Conservation (phyloP, 169 alveolate species). For the Fabrea salina region DNA sequence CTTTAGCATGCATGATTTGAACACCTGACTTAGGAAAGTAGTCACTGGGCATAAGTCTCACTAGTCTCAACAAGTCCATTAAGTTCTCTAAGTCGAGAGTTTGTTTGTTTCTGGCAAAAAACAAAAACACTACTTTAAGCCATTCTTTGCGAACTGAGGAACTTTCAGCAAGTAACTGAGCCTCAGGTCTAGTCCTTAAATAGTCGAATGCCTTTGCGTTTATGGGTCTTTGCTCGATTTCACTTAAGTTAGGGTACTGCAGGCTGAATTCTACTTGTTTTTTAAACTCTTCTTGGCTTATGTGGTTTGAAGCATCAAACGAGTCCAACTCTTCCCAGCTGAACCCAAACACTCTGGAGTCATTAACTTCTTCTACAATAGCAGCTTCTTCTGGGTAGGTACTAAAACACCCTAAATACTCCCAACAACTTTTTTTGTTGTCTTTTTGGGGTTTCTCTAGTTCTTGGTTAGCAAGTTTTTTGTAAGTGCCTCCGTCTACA, state of each 20-base stretch:
- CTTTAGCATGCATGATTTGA: not conserved
- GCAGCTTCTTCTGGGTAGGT: not conserved
- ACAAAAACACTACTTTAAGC: no score
- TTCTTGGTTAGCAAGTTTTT: not conserved
- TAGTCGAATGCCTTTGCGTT: not conserved
- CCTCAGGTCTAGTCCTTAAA: no score
- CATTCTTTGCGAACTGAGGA: no score
- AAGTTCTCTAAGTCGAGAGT: no score
- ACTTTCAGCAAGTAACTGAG: no score
- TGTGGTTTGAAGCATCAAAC: not conserved
- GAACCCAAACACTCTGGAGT: no score
- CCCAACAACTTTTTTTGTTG: not conserved
- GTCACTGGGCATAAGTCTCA: not conserved
- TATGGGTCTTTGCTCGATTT: not conserved
- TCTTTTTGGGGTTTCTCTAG: not conserved
- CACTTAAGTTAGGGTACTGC: not conserved
- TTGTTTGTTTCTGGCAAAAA: no score
- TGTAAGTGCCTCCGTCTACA: not conserved
- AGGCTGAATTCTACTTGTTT: not conserved
- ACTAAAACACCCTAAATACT: not conserved
- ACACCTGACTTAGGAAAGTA: not conserved
- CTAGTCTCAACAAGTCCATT: not conserved
- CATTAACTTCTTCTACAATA: not conserved
- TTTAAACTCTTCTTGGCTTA: not conserved
- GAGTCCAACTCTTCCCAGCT: not conserved